Evolutionary conservation across 305 asterid genomes (phyloP).

Genomic region (Euphrasia arctica): DNA sequence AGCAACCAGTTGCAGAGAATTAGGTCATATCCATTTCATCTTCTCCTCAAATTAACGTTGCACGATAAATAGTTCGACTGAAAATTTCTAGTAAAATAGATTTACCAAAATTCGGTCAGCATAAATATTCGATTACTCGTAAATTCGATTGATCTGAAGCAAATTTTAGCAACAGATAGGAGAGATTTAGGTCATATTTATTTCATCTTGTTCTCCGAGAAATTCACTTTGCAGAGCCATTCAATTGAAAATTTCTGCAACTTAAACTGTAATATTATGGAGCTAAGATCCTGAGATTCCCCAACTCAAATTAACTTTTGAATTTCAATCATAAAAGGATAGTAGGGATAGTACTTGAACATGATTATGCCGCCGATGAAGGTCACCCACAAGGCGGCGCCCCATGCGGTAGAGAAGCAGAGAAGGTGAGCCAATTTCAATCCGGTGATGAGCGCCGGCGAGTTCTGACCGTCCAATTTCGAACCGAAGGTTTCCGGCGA

Average conservation of each 20-base stretch:
- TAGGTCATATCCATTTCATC: not conserved
- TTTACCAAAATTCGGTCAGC: conserved; percentile 7
- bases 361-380: conserved; percentile 98
- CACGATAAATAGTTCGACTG: not conserved
- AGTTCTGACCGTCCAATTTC: conserved; percentile 47
- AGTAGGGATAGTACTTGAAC: conserved; percentile 58
- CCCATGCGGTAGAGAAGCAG: conserved; percentile 91
- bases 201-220: not conserved
- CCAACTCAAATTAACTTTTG: not conserved
- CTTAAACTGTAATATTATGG: not conserved
- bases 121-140: conserved; percentile 8
- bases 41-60: not conserved
- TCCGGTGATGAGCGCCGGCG: conserved; percentile 42
- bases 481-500: conserved; percentile 92
- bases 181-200: not conserved
- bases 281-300: not conserved
- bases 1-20: not conserved
- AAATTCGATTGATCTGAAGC: not conserved
- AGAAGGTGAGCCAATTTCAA: conserved; percentile 80
- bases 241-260: not conserved
- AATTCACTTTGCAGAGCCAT: not conserved
- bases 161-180: not conserved
- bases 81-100: conserved; percentile 7
- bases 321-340: too few species aligned
- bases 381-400: conserved; percentile 95